Conservation (phyloP, 2,329 filamentous ascomycete species). For the Daldinia sp. region DNA sequence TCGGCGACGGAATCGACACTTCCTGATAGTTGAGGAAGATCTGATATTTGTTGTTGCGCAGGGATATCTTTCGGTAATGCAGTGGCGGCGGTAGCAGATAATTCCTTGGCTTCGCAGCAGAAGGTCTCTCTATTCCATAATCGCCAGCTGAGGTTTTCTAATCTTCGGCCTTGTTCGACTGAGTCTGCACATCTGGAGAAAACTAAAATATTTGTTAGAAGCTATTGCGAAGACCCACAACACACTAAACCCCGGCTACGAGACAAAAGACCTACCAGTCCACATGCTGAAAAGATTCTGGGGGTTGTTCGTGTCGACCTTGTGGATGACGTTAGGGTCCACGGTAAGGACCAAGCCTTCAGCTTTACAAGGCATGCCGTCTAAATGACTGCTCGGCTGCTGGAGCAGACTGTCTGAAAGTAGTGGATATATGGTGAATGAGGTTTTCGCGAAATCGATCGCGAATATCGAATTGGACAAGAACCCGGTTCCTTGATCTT, state of each 20-base stretch:
- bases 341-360: slow-evolving; percentile 89
- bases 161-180: slow-evolving; percentile 87
- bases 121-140: slow-evolving; percentile 95
- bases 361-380: slow-evolving; percentile 81
- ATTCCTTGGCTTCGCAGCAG: slow-evolving; percentile 75
- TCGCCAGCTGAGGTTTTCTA: slow-evolving; percentile 96
- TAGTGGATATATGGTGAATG: slow-evolving; percentile 32
- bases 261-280: slow-evolving; percentile 74
- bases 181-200: slow-evolving; percentile 95
- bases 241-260: neutral
- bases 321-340: slow-evolving; percentile 90
- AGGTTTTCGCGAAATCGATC: slow-evolving; percentile 37
- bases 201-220: slow-evolving; percentile 63
- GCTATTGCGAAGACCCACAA: slow-evolving; percentile 11
- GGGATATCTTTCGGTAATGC: slow-evolving; percentile 61
- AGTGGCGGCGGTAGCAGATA: slow-evolving; percentile 49
- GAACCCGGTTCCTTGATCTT: slow-evolving; percentile 6
- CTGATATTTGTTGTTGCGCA: slow-evolving; percentile 53
- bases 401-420: slow-evolving; percentile 31
- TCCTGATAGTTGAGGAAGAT: slow-evolving; percentile 76
- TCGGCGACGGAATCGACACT: slow-evolving; percentile 79
- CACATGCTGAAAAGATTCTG: slow-evolving; percentile 97
- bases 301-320: slow-evolving; percentile 91
- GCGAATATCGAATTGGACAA: slow-evolving; percentile 37
- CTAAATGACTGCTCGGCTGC: slow-evolving; percentile 39